Conservation (phyloP, 768 basidiomycete genomes). For the Lactarius tabidus region DNA sequence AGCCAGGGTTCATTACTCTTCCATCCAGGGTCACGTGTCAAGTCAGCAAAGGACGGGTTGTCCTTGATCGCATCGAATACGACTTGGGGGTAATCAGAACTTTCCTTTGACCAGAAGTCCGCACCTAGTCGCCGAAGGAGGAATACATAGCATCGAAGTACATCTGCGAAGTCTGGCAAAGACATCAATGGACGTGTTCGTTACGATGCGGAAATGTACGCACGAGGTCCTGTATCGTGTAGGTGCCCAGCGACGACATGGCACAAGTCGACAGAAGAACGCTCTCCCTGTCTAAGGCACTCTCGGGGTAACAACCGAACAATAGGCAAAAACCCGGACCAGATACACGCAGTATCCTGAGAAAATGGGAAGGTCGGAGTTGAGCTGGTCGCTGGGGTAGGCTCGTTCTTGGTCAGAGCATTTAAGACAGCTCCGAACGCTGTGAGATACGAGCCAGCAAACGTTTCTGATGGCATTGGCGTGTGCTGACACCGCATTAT, state of each 20-base stretch:
- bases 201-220: constrained; percentile 34
- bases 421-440: constrained; percentile 40
- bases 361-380: constrained; percentile 31
- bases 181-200: constrained; percentile 6
- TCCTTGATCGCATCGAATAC: constrained; percentile 82
- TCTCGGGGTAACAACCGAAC: constrained; percentile 54
- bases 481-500: constrained; percentile 34
- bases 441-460: constrained; percentile 43
- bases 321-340: constrained; percentile 45
- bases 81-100: constrained; percentile 67
- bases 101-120: constrained; percentile 66
- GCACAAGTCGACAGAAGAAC: constrained; percentile 42
- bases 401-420: constrained; percentile 28
- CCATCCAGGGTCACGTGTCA: constrained; percentile 38
- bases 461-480: constrained; percentile 48
- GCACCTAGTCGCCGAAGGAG: constrained; percentile 54
- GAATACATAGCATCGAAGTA: constrained; percentile 55
- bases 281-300: constrained; percentile 34
- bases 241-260: constrained; percentile 58
- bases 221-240: constrained; percentile 56
- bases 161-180: constrained; percentile 51
- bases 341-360: constrained; percentile 44
- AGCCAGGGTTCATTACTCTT: constrained; percentile 43
- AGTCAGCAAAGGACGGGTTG: constrained; percentile 53
- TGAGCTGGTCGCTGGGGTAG: not conserved